phyloP scores from a whole-genome alignment of 2,329 filamentous ascomycete genomes.

The Dissoconium aciculare region DNA sequence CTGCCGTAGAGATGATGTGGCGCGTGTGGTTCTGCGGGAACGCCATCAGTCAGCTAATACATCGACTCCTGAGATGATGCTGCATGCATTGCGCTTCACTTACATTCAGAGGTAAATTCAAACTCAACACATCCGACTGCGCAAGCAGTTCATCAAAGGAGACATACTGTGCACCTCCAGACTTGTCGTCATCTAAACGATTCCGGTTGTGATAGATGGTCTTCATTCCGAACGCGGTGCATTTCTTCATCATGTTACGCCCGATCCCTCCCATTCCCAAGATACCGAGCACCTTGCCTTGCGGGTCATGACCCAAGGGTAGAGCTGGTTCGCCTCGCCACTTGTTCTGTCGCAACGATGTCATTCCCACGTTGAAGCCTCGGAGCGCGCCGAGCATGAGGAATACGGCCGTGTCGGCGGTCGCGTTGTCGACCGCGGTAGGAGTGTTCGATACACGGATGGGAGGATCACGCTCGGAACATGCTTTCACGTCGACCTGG shows the following conservation, averaged over 20 bases:
- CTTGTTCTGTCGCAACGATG: constrained; percentile 46
- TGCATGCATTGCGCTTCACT: constrained; percentile 30
- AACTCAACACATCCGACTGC: constrained; percentile 59
- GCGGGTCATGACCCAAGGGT: constrained; percentile 57
- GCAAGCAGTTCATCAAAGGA: constrained; percentile 56
- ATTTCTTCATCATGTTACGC: constrained; percentile 59
- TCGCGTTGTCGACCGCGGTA: constrained; percentile 67
- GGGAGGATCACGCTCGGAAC: constrained; percentile 42
- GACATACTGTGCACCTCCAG: constrained; percentile 49
- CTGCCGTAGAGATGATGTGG: constrained; percentile 56
- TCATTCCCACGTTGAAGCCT: constrained; percentile 54
- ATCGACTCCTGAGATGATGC: neutral
- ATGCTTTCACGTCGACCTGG: constrained; percentile 59
- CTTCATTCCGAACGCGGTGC: constrained; percentile 59
- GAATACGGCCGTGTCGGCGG: constrained; percentile 68
- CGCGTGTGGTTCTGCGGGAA: constrained; percentile 45
- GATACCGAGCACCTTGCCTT: constrained; percentile 66
- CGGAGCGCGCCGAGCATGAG: constrained; percentile 66
- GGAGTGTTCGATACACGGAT: constrained; percentile 69
- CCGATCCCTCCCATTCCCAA: constrained; percentile 80
- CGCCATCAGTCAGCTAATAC: constrained; percentile 2
- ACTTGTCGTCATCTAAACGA: constrained; percentile 40
- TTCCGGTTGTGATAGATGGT: constrained; percentile 62
- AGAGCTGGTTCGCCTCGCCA: constrained; percentile 47
- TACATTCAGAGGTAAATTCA: constrained; percentile 72